Evolutionary conservation across 2,329 filamentous ascomycete species (phyloP).

Genomic region (Annulohypoxylon truncatum): DNA sequence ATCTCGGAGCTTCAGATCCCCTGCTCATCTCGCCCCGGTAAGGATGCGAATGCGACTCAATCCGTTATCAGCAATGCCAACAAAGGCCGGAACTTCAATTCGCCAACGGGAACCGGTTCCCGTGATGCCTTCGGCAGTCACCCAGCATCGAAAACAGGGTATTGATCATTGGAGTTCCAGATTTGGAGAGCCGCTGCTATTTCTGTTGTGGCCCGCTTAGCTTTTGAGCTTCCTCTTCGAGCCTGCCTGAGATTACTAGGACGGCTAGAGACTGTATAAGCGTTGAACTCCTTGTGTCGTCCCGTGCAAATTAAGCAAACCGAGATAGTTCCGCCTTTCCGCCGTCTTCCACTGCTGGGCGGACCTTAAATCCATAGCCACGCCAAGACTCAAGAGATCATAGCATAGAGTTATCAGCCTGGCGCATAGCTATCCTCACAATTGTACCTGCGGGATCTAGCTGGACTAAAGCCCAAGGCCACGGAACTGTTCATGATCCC

Average conservation of each 20-base stretch:
- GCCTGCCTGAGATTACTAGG: constrained; percentile 43
- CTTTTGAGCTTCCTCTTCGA: constrained; percentile 42
- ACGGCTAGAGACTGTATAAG: constrained; percentile 18
- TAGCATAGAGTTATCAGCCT: constrained; percentile 1
- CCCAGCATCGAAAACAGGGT: constrained; percentile 15
- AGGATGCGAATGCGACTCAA: constrained; percentile 35
- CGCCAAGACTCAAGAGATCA: constrained; percentile 29
- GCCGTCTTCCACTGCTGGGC: constrained; percentile 32
- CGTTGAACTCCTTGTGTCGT: constrained; percentile 8
- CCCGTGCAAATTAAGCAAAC: constrained; percentile 26
- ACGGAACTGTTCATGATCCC: constrained; percentile 22
- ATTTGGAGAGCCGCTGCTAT: constrained; percentile 38
- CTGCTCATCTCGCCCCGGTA: constrained; percentile 34
- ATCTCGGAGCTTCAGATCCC: constrained; percentile 37
- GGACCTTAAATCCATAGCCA: constrained; percentile 13
- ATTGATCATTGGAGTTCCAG: constrained; percentile 23
- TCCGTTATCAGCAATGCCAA: constrained; percentile 32
- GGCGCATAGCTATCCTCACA: not conserved
- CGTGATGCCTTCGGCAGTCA: constrained; percentile 41
- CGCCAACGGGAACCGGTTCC: constrained; percentile 33
- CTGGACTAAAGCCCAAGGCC: constrained; percentile 28
- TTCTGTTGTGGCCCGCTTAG: constrained; percentile 23
- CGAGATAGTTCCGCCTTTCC: constrained; percentile 35
- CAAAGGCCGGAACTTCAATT: constrained; percentile 28
- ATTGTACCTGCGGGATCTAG: constrained; percentile 2